Percentiles rank a stretch among this genome's conserved stretches.
These are phyloP conservation scores for Osmozyma mogii DNA, from an alignment of 805 yeast genomes.

Conservation along the genomic window DNA sequence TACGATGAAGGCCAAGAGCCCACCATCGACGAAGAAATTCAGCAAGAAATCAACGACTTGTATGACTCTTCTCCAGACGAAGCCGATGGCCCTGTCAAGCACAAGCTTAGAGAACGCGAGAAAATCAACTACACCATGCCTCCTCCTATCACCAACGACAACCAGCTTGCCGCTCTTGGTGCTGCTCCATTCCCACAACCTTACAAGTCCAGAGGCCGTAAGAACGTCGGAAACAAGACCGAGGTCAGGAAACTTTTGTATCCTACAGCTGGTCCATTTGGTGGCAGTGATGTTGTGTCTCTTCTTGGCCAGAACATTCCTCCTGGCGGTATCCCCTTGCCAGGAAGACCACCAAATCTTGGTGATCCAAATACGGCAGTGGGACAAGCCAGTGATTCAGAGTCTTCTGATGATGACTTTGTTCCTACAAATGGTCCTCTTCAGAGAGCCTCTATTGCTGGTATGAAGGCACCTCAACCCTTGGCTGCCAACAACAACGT, in stretches of 20 bases:
- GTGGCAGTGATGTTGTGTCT: constrained; percentile 88
- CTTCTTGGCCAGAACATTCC: constrained; percentile 66
- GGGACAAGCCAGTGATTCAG: constrained; percentile 42
- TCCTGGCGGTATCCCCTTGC: constrained; percentile 36
- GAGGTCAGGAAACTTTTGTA: constrained; percentile 60
- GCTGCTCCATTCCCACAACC: constrained; percentile 6
- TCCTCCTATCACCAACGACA: constrained; percentile 58
- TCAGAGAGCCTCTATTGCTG: constrained; percentile 6
- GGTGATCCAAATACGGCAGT: constrained; percentile 20
- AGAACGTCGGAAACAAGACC: constrained; percentile 31
- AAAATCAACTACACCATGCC: constrained; percentile 76
- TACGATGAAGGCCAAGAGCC: constrained; percentile 15
- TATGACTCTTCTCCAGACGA: constrained; percentile 52
- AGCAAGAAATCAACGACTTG: constrained; percentile 60
- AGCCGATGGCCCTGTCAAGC: constrained; percentile 33
- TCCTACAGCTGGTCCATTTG: constrained; percentile 96
- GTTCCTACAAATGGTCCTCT: too few species aligned
- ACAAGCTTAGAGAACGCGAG: constrained; percentile 40
- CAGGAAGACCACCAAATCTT: constrained; percentile 20
- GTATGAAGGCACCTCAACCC: constrained; percentile 9
- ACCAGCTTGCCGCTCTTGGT: constrained; percentile 17
- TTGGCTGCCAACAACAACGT: constrained; percentile 6
- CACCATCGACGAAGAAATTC: constrained; percentile 32
- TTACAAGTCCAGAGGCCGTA: constrained; percentile 9
- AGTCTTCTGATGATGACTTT: constrained; percentile 58